phyloP scores from a whole-genome alignment of 306 rosid species.

The Prosopis cineraria region DNA sequence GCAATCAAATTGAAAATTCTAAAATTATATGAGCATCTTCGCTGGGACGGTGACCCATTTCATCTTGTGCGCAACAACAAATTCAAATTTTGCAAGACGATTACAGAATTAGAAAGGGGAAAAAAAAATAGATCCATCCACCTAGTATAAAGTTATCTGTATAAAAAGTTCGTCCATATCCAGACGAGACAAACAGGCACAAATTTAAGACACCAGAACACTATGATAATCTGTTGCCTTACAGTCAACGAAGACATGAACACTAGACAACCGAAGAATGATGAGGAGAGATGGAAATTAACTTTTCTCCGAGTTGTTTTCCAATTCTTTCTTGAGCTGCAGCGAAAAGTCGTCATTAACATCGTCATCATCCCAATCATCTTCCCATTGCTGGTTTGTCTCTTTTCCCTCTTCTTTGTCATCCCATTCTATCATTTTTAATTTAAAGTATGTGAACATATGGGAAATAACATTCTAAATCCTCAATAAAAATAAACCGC shows the following conservation, averaged over 20 bases:
- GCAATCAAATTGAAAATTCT: neutral
- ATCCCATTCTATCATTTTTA: conserved; percentile 5
- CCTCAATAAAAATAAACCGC: neutral
- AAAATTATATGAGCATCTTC: neutral
- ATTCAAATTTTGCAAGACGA: neutral
- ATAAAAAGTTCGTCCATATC: neutral
- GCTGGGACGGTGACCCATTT: neutral
- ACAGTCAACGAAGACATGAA: neutral
- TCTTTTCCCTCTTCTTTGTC: conserved; percentile 43
- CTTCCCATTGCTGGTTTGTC: conserved; percentile 68
- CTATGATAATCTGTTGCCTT: neutral
- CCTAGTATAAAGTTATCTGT: neutral
- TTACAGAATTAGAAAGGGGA: neutral
- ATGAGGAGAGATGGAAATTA: conserved; percentile 3
- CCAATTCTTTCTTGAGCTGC: conserved; percentile 17
- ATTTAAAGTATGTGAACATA: neutral
- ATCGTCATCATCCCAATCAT: conserved; percentile 73
- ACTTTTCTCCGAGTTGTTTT: conserved; percentile 37
- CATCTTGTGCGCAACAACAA: neutral
- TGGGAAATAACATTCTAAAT: neutral
- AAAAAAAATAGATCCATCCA: neutral
- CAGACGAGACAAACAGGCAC: neutral
- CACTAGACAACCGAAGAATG: neutral
- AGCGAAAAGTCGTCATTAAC: conserved; percentile 65
- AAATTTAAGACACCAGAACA: neutral